These are phyloP conservation scores for Neurospora sp. DNA, from an alignment of 495 filamentous ascomycete species.

Conservation along the genomic window DNA sequence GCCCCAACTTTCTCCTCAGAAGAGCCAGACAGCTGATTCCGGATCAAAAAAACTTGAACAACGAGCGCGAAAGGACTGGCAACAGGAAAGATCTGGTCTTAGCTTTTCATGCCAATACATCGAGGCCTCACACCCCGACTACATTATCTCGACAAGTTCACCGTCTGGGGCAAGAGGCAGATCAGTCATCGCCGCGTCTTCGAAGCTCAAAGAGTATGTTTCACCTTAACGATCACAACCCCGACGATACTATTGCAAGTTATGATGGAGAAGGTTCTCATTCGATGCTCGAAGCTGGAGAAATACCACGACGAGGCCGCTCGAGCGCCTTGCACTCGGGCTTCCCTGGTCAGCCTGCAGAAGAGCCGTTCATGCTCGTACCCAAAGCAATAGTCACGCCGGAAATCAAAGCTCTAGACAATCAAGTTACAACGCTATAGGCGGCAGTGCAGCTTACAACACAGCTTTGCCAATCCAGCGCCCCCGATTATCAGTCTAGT, in stretches of 20 bases:
- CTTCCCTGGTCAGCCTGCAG: neutral
- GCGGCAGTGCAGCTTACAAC: slow-evolving; percentile 37
- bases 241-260: neutral
- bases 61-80: neutral
- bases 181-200: neutral
- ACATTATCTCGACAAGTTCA: neutral
- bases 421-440: slow-evolving; percentile 29
- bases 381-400: slow-evolving; percentile 38
- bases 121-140: neutral
- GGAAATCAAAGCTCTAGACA: slow-evolving; percentile 38
- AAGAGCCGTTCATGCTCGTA: slow-evolving; percentile 26
- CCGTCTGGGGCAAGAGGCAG: neutral
- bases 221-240: neutral
- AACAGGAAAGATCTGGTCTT: neutral
- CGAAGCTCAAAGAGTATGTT: slow-evolving; percentile 9
- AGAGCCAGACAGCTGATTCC: neutral
- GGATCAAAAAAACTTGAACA: neutral
- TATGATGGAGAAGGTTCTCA: neutral
- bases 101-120: neutral
- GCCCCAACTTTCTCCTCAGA: neutral
- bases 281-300: neutral
- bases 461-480: slow-evolving; percentile 17
- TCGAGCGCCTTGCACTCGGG: neutral
- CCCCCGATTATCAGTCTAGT: neutral
- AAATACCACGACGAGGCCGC: neutral